Percentiles rank a stretch among this genome's conserved stretches.
Conservation (phyloP, 2,329 filamentous ascomycete species). For the Metarhizium brunneum region DNA sequence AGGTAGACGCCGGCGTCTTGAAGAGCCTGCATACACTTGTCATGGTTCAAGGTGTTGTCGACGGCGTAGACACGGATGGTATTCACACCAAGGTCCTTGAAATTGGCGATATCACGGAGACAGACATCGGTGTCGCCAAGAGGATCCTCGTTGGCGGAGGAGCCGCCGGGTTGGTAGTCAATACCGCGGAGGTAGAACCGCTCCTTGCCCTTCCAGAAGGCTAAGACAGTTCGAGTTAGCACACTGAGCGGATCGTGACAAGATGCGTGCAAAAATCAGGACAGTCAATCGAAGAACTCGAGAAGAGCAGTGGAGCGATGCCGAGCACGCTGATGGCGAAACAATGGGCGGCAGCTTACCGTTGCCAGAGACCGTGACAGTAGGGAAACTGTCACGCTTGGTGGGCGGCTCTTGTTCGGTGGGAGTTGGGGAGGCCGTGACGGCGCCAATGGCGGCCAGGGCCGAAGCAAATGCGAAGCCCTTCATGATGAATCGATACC, state of each 20-base stretch:
- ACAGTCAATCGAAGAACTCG: neutral
- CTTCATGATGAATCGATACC: constrained; percentile 35
- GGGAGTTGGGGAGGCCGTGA: constrained; percentile 39
- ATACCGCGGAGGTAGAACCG: constrained; percentile 53
- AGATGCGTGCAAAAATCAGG: neutral
- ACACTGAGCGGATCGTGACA: neutral
- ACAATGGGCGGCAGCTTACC: constrained; percentile 29
- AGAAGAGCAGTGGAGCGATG: neutral
- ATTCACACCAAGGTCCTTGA: constrained; percentile 82
- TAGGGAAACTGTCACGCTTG: constrained; percentile 40
- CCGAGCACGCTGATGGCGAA: neutral
- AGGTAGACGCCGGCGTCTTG: constrained; percentile 85
- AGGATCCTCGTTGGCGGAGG: constrained; percentile 54
- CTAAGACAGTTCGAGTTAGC: constrained; percentile 20
- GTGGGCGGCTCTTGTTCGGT: constrained; percentile 37
- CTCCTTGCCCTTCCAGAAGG: constrained; percentile 43
- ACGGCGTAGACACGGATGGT: constrained; percentile 87
- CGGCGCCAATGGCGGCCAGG: constrained; percentile 36
- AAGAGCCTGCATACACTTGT: constrained; percentile 74
- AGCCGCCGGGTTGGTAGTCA: constrained; percentile 55
- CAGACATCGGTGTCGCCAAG: constrained; percentile 63
- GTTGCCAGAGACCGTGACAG: constrained; percentile 47
- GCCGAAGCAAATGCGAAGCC: constrained; percentile 35
- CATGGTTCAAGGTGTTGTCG: constrained; percentile 75
- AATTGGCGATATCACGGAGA: constrained; percentile 70